Conservation (phyloP, 768 basidiomycete species). For the Amanita phalloides region DNA sequence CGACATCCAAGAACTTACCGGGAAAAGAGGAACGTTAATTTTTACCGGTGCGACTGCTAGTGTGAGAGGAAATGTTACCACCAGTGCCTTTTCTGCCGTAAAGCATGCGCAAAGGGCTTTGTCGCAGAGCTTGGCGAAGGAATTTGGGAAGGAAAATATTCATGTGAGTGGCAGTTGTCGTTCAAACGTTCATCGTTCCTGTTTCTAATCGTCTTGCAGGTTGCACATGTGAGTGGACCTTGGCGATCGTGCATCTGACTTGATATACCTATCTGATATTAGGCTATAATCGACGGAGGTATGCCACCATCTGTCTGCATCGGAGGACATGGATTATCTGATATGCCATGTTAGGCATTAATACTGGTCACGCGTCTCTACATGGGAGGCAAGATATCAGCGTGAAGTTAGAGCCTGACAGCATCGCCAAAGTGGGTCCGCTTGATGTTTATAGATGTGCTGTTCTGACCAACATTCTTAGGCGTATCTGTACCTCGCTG, state of each 20-base stretch:
- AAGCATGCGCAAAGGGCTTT: slow-evolving; percentile 56
- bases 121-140: slow-evolving; percentile 63
- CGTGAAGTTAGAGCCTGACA: slow-evolving; percentile 45
- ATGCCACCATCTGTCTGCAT: slow-evolving; percentile 6
- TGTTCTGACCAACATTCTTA: slow-evolving; percentile 14
- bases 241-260: background rate
- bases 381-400: slow-evolving; percentile 35
- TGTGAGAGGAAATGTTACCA: slow-evolving; percentile 47
- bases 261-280: background rate
- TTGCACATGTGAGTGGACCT: slow-evolving; percentile 47
- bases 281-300: slow-evolving; percentile 68
- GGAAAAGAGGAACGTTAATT: slow-evolving; percentile 52
- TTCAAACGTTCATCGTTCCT: background rate
- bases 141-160: slow-evolving; percentile 66
- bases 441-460: too few relatives aligned
- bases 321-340: background rate
- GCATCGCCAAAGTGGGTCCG: slow-evolving; percentile 52
- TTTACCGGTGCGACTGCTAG: slow-evolving; percentile 71
- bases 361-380: slow-evolving; percentile 15
- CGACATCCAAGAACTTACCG: slow-evolving; percentile 31
- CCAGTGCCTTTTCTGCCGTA: slow-evolving; percentile 52
- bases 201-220: slow-evolving; percentile 19
- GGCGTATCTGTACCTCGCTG: slow-evolving; percentile 56
- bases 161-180: slow-evolving; percentile 31
- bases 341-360: slow-evolving; percentile 27